Percentiles rank a stretch among this genome's conserved stretches.
Conservation (phyloP, 2,329 filamentous ascomycete genomes). For the Thelonectria discophora region DNA sequence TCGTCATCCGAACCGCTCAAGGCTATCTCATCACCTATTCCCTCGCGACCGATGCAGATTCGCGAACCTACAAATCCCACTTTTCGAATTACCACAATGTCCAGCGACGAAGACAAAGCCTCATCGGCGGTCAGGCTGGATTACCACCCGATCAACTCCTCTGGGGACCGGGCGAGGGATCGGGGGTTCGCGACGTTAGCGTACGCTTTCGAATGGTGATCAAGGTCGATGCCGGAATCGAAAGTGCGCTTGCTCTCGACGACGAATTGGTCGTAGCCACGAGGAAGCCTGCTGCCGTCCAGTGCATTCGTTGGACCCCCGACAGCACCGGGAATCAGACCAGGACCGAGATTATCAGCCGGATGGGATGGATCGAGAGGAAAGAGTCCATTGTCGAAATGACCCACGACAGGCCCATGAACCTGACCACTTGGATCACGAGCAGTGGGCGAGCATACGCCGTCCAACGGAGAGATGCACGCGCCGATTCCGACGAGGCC, state of each 20-base stretch:
- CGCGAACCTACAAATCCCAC: conserved; percentile 84
- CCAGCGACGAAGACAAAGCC: conserved; percentile 68
- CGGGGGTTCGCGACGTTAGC: conserved; percentile 84
- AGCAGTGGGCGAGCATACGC: conserved; percentile 89
- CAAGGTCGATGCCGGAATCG: conserved; percentile 95
- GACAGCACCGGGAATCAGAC: conserved; percentile 85
- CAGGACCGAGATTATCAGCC: conserved; percentile 86
- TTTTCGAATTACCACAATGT: conserved; percentile 75
- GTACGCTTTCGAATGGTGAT: conserved; percentile 97
- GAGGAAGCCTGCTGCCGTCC: conserved; percentile 88
- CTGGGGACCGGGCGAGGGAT: conserved; percentile 82
- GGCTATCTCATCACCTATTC: conserved; percentile 96
- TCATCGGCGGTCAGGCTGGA: conserved; percentile 65
- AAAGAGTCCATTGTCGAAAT: conserved; percentile 82
- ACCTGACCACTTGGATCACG: conserved; percentile 90
- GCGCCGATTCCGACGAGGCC: conserved; percentile 53
- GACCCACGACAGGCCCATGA: conserved; percentile 96
- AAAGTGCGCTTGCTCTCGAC: conserved; percentile 85
- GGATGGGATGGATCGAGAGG: conserved; percentile 86
- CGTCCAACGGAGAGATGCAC: conserved; percentile 74
- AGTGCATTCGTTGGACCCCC: conserved; percentile 94
- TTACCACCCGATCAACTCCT: conserved; percentile 68
- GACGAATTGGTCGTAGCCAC: conserved; percentile 94
- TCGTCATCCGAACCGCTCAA: conserved; percentile 85
- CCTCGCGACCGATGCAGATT: conserved; percentile 82